These are phyloP conservation scores for Tylopilus rubrobrunneus DNA, from an alignment of 768 basidiomycete species.

Conservation along the genomic window DNA sequence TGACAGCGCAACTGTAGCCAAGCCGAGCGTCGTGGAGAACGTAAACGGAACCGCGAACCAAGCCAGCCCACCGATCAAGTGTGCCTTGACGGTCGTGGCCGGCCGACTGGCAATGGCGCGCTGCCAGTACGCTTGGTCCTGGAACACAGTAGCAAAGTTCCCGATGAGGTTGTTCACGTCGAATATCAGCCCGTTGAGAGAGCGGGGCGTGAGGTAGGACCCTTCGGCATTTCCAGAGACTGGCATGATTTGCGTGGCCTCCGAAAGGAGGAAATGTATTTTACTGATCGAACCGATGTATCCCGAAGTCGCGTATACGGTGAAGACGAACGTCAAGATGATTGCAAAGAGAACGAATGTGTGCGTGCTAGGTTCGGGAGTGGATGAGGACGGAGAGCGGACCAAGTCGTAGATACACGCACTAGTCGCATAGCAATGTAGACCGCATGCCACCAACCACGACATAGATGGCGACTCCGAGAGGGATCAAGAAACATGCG, in stretches of 20 bases:
- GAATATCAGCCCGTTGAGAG: conserved; percentile 74
- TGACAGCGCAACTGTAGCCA: conserved; percentile 79
- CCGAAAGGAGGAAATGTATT: conserved; percentile 79
- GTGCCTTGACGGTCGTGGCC: conserved; percentile 84
- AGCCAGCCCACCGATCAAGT: conserved; percentile 81
- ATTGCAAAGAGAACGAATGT: conserved; percentile 84
- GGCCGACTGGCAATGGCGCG: conserved; percentile 86
- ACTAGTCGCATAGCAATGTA: conserved; percentile 85
- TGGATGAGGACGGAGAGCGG: not conserved
- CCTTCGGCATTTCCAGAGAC: conserved; percentile 82
- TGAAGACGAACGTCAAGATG: conserved; percentile 73
- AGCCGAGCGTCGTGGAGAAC: conserved; percentile 83
- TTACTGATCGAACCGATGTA: conserved; percentile 74
- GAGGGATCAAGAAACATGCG: conserved; percentile 86
- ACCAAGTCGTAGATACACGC: conserved; percentile 24
- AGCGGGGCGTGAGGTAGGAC: conserved; percentile 79
- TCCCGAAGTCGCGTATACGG: conserved; percentile 73
- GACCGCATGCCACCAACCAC: conserved; percentile 85
- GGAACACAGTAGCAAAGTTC: conserved; percentile 68
- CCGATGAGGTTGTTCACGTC: conserved; percentile 87
- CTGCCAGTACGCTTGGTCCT: conserved; percentile 85
- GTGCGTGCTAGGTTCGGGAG: conserved; percentile 56
- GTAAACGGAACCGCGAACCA: conserved; percentile 92
- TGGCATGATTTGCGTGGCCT: conserved; percentile 50
- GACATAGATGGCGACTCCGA: conserved; percentile 86